Evolutionary conservation across 75 land plant species (phyloP), one percentile per base, ranked within the genome.

Genomic region (Picea sitchensis): DNA sequence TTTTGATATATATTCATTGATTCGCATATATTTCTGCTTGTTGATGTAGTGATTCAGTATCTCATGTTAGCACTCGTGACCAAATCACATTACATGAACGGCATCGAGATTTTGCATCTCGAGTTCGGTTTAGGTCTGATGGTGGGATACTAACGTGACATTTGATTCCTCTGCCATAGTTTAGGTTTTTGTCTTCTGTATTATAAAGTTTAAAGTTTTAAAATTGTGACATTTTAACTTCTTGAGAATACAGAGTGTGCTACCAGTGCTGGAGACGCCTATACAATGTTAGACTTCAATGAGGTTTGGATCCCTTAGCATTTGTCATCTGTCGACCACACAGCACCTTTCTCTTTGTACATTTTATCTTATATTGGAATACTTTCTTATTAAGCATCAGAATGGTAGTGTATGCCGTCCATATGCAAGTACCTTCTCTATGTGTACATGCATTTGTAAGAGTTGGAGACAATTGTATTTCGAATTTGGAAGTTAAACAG

Each of bases 41-140:
- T 69, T 36, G 14, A 65, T 32, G 51, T 47, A 69, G 73, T 38
- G 51, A 41, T 41, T 69, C 41, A 41, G 51, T n/a, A 69, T 38
- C 18, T 69, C 73, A 69, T 41, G 73, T 69, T 69, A 69, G 73
- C 51, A 41, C 51, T 41, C 51, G 23, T 69, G 73, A 69, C 9
- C 51, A 69, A 69, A 41, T 69, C 21, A 69, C 73, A 41, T 69
- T 69, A 69, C 21, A 20, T 69, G 73, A 69, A 69, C 32, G 54
- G 54, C 73, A 41, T 4, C 73, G 17, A 41, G 11, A 41, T 38
- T 69, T 69, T 41, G 17, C 17, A 41, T 41, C 73, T 38, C 0
- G 54, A 69, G 47, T 36, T 38, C 41, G 54, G 73, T 41, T 69
- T n/a, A 41, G 38, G 20, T n/a, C 73, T 41, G 32, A 14, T 20